Conservation (phyloP, 108 stramenopile species). For the Nitzschia sp. region DNA sequence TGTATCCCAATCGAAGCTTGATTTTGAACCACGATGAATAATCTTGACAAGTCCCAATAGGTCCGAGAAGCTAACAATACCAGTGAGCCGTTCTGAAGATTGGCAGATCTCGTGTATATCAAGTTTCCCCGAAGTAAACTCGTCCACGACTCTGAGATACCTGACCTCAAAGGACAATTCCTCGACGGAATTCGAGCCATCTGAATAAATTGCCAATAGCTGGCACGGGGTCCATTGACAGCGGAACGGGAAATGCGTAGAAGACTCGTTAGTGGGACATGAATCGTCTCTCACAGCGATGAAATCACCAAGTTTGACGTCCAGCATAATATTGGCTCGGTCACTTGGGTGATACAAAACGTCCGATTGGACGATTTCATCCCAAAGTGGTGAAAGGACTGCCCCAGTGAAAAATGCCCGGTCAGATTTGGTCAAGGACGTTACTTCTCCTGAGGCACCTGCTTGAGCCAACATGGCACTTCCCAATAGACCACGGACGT, state of each 20-base stretch:
- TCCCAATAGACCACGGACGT: background rate
- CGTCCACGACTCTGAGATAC: no score
- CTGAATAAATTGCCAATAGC: slow-evolving; percentile 38
- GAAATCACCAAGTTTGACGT: slow-evolving; percentile 20
- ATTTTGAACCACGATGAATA: background rate
- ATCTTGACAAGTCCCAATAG: slow-evolving; percentile 12
- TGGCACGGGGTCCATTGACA: slow-evolving; percentile 44
- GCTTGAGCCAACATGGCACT: background rate
- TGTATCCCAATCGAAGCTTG: background rate
- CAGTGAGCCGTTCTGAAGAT: background rate
- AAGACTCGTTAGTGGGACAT: background rate
- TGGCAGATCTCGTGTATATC: background rate
- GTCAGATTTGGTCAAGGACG: background rate
- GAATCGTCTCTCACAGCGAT: slow-evolving; percentile 22
- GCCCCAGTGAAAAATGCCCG: background rate
- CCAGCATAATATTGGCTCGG: slow-evolving; percentile 4
- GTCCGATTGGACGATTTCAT: slow-evolving; percentile 8
- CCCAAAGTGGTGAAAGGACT: background rate
- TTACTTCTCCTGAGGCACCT: background rate
- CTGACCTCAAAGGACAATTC: slow-evolving; percentile 34
- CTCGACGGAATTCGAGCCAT: slow-evolving; percentile 1
- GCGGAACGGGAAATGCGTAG: slow-evolving; percentile 5
- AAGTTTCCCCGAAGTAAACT: no score
- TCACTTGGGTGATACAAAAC: background rate
- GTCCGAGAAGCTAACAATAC: background rate